These are phyloP conservation scores for Nicotiana sylvestris DNA, from an alignment of 257 asterid species.

Conservation along the genomic window DNA sequence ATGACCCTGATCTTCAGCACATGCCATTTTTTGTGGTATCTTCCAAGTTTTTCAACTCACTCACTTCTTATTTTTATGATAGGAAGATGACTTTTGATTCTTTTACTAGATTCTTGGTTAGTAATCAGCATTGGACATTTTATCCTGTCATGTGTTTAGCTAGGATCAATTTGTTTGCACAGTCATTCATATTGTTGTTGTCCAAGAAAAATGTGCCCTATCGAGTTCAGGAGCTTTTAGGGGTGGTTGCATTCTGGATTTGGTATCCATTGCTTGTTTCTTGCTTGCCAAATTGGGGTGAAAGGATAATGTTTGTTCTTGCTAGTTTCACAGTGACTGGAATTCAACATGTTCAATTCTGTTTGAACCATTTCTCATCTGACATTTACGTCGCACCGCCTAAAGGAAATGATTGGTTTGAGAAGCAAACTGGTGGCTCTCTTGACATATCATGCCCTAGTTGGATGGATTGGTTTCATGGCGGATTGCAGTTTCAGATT, in stretches of 20 bases:
- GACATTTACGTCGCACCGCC: slow-evolving; percentile 64
- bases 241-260: slow-evolving; percentile 65
- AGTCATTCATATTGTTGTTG: slow-evolving; percentile 46
- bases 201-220: slow-evolving; percentile 49
- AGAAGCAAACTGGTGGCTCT: slow-evolving; percentile 72
- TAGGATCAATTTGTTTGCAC: slow-evolving; percentile 65
- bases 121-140: slow-evolving; percentile 74
- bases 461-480: slow-evolving; percentile 99
- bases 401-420: slow-evolving; percentile 77
- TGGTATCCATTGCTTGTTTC: slow-evolving; percentile 87
- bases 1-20: slow-evolving; percentile 87
- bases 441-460: slow-evolving; percentile 53
- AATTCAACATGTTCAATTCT: slow-evolving; percentile 77
- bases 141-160: slow-evolving; percentile 87
- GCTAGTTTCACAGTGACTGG: slow-evolving; percentile 59
- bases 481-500: slow-evolving; percentile 83
- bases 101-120: slow-evolving; percentile 50
- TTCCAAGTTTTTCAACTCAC: slow-evolving; percentile 53
- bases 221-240: slow-evolving; percentile 50
- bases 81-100: slow-evolving; percentile 51
- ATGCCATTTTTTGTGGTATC: slow-evolving; percentile 77
- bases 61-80: slow-evolving; percentile 55
- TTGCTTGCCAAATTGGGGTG: slow-evolving; percentile 59
- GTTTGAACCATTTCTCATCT: slow-evolving; percentile 73
- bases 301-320: slow-evolving; percentile 46